Evolutionary conservation across 192 early-diverging fungal genomes (phyloP), one percentile per base, ranked within the genome.

Genomic region (Linnemannia elongata): DNA sequence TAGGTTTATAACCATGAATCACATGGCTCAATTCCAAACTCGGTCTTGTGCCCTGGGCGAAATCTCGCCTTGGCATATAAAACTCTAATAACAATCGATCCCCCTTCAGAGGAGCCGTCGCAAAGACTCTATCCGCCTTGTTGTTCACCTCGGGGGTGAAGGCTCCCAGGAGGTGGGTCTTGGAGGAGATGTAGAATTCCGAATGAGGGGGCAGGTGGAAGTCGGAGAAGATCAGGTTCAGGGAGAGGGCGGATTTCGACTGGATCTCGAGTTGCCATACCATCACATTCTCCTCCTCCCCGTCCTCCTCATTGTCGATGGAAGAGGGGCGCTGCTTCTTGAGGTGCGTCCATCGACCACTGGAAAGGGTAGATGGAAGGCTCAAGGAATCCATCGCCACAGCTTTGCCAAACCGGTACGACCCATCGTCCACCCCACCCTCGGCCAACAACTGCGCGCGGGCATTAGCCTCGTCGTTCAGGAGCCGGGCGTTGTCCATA

Each of bases 221-320:
- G 6, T 89, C 81, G n/a, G 83, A 89, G 63, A 89, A 91, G 78
- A 91, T 89, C 72, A 91, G 35, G 63, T 88, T 91, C 47, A 91
- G 63, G 20, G 86, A 89, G 0, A 89, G 45, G 1, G 90, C 90
- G 0, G 81, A 88, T 33, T 78, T 72, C 17, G 86, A 88, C 10
- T 79, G 68, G 39, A 91, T 81, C 75, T 89, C 87, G 35, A 88
- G 78, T 63, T 85, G 82, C 90, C 88, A 91, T 12, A 83, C 87
- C 41, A 86, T 44, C 3, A 76, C 72, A 27, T 81, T 80, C 30
- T 49, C 66, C 6, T 85, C 83, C 5, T 85, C 77, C 17, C 76
- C 60, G 0, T 76, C 75, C 7, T 39, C n/a, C 30, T 73, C 69
- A 24, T 69, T 8, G 18, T 63, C 36, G 42, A 35, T 39, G 10